Evolutionary conservation across 2,329 filamentous ascomycete species (phyloP).

Genomic region (Alternaria sp.): DNA sequence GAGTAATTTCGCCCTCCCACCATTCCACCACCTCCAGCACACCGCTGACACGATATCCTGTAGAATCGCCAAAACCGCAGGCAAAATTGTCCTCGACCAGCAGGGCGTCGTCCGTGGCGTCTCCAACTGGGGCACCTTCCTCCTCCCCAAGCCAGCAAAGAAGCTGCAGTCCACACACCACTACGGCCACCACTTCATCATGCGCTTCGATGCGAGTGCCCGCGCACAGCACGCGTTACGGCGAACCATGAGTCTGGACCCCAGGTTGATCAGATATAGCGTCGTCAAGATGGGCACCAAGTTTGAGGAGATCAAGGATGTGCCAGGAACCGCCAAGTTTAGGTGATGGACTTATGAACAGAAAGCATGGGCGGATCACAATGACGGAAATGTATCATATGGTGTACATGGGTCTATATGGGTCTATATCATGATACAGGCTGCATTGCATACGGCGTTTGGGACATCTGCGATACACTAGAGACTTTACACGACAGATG

Average conservation of each 20-base stretch:
- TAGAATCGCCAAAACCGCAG: constrained; percentile 88
- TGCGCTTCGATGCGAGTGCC: constrained; percentile 88
- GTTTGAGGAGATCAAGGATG: constrained; percentile 68
- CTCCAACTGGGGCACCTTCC: constrained; percentile 94
- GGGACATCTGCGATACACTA: background rate
- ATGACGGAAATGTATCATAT: constrained; percentile 7
- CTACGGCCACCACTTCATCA: constrained; percentile 94
- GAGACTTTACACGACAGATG: background rate
- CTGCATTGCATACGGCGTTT: constrained; percentile 1
- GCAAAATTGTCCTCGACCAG: constrained; percentile 80
- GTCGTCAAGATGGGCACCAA: constrained; percentile 84
- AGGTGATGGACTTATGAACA: constrained; percentile 17
- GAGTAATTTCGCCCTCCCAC: constrained; percentile 68
- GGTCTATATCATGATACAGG: background rate
- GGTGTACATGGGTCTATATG: background rate
- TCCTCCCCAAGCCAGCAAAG: constrained; percentile 80
- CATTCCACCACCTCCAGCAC: background rate
- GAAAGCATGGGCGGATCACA: background rate
- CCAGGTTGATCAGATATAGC: constrained; percentile 85
- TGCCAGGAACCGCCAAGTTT: constrained; percentile 64
- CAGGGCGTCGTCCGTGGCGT: constrained; percentile 92
- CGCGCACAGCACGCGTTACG: constrained; percentile 78
- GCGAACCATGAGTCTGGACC: constrained; percentile 82
- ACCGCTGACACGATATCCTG: constrained; percentile 5
- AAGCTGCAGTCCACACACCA: constrained; percentile 85